Percentiles rank a stretch among this genome's conserved stretches.
Conservation (phyloP, 2,329 filamentous ascomycete species). For the Amesomyces nigricolor region DNA sequence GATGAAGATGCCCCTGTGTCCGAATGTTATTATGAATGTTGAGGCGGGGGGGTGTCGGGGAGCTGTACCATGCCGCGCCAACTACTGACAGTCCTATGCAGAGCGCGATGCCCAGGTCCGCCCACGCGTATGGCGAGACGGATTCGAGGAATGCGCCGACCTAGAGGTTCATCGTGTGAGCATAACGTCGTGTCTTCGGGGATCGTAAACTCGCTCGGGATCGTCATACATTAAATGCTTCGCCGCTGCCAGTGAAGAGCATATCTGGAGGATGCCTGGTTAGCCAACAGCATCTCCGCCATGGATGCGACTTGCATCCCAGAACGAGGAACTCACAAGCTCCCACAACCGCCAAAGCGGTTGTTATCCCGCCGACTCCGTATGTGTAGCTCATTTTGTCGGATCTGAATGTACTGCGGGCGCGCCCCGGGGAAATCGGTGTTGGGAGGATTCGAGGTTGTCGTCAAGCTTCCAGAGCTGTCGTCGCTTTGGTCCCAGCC, state of each 20-base stretch:
- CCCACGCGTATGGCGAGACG: conserved; percentile 92
- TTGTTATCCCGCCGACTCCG: conserved; percentile 61
- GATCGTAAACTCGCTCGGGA: neutral
- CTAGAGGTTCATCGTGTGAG: conserved; percentile 39
- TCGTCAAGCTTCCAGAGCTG: neutral
- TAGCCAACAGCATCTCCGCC: conserved; percentile 15
- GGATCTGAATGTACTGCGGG: conserved; percentile 1
- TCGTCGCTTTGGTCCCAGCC: neutral
- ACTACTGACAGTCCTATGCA: conserved; percentile 96
- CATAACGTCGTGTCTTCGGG: neutral
- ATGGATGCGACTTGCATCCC: neutral
- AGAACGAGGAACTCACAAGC: conserved; percentile 57
- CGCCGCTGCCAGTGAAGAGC: conserved; percentile 95
- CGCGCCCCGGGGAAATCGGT: neutral
- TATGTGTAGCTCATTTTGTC: conserved; percentile 66
- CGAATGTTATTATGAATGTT: conserved; percentile 4
- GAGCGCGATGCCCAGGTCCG: conserved; percentile 79
- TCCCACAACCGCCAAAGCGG: conserved; percentile 67
- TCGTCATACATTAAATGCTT: conserved; percentile 79
- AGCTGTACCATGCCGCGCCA: conserved; percentile 84
- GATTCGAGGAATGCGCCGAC: conserved; percentile 91
- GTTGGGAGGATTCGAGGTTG: neutral
- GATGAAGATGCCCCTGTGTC: conserved; percentile 89
- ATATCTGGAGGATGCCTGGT: conserved; percentile 61
- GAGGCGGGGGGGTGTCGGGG: neutral